phyloP scores from a whole-genome alignment of 345 rosid genomes.

The Populus davidiana region DNA sequence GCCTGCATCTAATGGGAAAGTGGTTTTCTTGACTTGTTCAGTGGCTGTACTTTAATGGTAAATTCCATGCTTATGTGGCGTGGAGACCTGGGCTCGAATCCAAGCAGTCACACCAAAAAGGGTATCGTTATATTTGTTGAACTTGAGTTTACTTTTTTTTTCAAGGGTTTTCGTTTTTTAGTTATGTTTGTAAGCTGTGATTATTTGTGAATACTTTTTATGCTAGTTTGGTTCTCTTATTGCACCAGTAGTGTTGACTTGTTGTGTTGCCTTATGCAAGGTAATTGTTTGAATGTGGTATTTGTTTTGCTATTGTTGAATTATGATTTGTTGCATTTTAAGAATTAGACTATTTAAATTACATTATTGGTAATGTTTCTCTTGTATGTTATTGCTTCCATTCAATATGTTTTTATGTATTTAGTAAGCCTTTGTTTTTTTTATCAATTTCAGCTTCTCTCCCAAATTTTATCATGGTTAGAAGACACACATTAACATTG shows the following conservation, averaged over 20 bases:
- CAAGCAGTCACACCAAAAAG: constrained; percentile 60
- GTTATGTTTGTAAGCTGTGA: not conserved
- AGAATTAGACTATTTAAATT: not conserved
- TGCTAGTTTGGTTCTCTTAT: not conserved
- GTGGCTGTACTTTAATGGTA: constrained; percentile 27
- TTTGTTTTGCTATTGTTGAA: not conserved
- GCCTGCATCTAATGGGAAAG: not conserved
- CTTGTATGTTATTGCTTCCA: not conserved
- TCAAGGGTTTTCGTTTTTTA: not conserved
- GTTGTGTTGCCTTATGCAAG: not conserved
- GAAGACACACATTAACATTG: constrained; percentile 26
- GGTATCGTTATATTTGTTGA: not conserved
- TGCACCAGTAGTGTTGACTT: no score
- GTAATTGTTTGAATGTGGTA: not conserved
- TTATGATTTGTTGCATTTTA: not conserved
- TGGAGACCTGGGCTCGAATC: constrained; percentile 89
- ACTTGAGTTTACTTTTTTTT: no score
- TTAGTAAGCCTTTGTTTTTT: not conserved
- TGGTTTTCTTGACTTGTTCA: not conserved
- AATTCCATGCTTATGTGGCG: constrained; percentile 11
- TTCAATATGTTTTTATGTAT: not conserved
- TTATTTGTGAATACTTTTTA: no score
- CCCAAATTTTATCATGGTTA: constrained; percentile 20
- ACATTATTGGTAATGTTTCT: not conserved
- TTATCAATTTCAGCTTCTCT: constrained; percentile 2